A percentile compares a stretch with the other conserved stretches of the same genome.
phyloP scores from a whole-genome alignment of 805 yeast genomes.

The Monosporozyma aquatica region DNA sequence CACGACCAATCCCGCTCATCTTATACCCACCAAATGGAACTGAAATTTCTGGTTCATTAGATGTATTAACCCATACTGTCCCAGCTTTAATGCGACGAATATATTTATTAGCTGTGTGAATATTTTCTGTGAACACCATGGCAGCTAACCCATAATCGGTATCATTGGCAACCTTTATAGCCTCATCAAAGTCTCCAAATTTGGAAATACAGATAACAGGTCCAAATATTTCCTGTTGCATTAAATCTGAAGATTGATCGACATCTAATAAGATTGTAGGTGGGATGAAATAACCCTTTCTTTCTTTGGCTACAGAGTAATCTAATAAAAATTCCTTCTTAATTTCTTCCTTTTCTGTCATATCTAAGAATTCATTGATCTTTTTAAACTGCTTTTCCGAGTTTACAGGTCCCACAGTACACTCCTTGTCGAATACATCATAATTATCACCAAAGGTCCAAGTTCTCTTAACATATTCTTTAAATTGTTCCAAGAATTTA shows the following conservation, averaged over 20 bases:
- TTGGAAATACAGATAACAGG: constrained; percentile 35
- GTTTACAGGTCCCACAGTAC: constrained; percentile 43
- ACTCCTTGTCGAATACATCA: constrained; percentile 34
- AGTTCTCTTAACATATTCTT: constrained; percentile 28
- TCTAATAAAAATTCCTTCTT: no score
- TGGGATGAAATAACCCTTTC: constrained; percentile 30
- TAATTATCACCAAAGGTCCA: constrained; percentile 54
- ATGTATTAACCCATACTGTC: constrained; percentile 59
- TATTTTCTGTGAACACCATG: constrained; percentile 56
- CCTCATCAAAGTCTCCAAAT: constrained; percentile 34
- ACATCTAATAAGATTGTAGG: constrained; percentile 37
- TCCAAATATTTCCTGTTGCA: constrained; percentile 38
- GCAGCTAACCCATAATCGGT: constrained; percentile 37
- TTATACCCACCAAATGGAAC: constrained; percentile 81
- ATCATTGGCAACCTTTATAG: constrained; percentile 33
- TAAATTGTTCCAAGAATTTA: constrained; percentile 35
- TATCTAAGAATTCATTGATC: constrained; percentile 37
- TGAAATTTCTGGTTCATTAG: constrained; percentile 51
- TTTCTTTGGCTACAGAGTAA: no score
- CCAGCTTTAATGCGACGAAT: constrained; percentile 60
- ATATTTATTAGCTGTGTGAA: constrained; percentile 52
- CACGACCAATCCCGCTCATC: constrained; percentile 74
- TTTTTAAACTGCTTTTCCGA: constrained; percentile 38
- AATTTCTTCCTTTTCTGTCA: constrained; percentile 31
- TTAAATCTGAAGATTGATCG: constrained; percentile 30